A percentile compares a stretch with the other conserved stretches of the same genome.
phyloP scores from a whole-genome alignment of 1,139 yeast species.

The Protomyces inouyei region DNA sequence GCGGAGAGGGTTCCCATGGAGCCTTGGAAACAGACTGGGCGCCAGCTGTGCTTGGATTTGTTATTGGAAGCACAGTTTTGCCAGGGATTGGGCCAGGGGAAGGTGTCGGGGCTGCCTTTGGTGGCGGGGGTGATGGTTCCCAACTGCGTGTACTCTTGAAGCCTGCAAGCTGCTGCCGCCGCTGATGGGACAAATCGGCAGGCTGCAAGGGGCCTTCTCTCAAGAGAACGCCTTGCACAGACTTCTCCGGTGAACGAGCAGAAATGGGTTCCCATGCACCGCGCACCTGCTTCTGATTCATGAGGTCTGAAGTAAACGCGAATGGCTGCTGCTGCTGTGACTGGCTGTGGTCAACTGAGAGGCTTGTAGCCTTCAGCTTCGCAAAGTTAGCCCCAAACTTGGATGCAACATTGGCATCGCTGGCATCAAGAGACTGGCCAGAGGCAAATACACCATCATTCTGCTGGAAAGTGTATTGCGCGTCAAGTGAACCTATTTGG shows the following conservation, averaged over 20 bases:
- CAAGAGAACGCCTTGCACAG: too few relatives aligned
- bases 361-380: background rate
- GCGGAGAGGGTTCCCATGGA: conserved; percentile 26
- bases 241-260: background rate
- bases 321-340: conserved; percentile 1
- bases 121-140: conserved; percentile 26
- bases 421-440: background rate
- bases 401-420: background rate
- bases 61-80: background rate
- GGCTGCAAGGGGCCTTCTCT: too few relatives aligned
- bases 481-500: too few relatives aligned
- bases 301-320: background rate
- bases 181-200: too few relatives aligned
- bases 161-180: background rate
- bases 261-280: conserved; percentile 13
- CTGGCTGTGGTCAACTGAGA: too few relatives aligned
- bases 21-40: background rate
- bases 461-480: too few relatives aligned
- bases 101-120: conserved; percentile 1
- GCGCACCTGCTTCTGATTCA: conserved; percentile 2
- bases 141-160: conserved; percentile 18
- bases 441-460: background rate
- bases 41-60: background rate
- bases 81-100: background rate
- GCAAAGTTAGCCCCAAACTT: conserved; percentile 14